Evolutionary conservation across 257 asterid species (phyloP).

Genomic region (Avicennia marina): DNA sequence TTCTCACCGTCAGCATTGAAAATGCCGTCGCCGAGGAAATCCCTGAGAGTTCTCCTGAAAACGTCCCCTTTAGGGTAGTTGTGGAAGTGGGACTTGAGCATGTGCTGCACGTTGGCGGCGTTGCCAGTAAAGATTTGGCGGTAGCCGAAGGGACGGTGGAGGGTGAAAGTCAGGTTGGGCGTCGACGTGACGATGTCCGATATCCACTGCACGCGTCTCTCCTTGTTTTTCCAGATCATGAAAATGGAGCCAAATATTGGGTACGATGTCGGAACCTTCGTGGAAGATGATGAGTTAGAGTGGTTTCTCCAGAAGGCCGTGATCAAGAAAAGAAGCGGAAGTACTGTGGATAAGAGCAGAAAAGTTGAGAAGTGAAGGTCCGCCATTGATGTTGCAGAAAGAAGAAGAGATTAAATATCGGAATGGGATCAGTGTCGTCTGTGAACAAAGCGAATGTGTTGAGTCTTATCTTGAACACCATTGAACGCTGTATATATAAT

Average conservation of each 20-base stretch:
- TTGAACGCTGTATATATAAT: too few species aligned
- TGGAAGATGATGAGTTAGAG: background rate
- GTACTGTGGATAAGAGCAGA: conserved; percentile 16
- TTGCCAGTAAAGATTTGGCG: conserved; percentile 50
- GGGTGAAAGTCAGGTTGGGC: conserved; percentile 53
- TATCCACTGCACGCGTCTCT: conserved; percentile 50
- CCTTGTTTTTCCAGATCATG: conserved; percentile 27
- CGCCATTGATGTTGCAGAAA: conserved; percentile 3
- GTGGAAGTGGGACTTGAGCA: conserved; percentile 49
- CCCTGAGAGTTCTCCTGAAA: conserved; percentile 19
- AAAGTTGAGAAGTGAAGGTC: conserved; percentile 16
- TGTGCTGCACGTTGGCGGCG: conserved; percentile 58
- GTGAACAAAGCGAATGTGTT: too few species aligned
- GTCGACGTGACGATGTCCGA: conserved; percentile 31
- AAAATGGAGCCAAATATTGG: conserved; percentile 54
- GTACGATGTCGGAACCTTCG: conserved; percentile 35
- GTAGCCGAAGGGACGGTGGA: conserved; percentile 48
- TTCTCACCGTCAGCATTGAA: conserved; percentile 53
- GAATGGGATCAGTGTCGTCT: too few species aligned
- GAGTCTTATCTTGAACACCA: too few species aligned
- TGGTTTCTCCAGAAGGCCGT: background rate
- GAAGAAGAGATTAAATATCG: background rate
- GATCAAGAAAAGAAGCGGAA: conserved; percentile 21
- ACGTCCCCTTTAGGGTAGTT: conserved; percentile 46
- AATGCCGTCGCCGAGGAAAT: conserved; percentile 64